Conservation (phyloP, 179 eudicot genomes). For the Gypsophila paniculata region DNA sequence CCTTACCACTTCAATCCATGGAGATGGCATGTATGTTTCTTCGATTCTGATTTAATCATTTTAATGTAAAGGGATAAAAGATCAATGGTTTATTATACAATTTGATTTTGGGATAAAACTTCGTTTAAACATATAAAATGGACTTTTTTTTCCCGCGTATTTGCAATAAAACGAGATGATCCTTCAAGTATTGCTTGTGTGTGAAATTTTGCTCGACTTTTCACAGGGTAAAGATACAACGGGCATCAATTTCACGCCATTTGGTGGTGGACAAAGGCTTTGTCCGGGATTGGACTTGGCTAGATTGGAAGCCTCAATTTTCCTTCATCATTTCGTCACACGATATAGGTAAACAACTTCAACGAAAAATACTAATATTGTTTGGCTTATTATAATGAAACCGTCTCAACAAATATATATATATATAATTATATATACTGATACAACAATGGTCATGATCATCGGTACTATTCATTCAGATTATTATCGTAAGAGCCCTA, state of each 20-base stretch:
- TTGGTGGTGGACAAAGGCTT: constrained; percentile 92
- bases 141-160: no score
- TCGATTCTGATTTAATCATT: no score
- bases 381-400: no score
- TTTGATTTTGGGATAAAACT: no score
- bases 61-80: no score
- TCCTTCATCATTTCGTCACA: constrained; percentile 82
- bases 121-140: no score
- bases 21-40: constrained; percentile 82
- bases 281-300: constrained; percentile 96
- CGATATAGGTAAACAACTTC: constrained; percentile 50
- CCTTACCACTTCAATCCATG: constrained; percentile 79
- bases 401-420: no score
- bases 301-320: constrained; percentile 82
- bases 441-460: no score
- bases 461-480: no score
- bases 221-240: constrained; percentile 51
- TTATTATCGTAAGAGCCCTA: background rate
- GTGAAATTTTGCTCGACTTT: background rate
- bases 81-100: no score
- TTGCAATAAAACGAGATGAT: background rate
- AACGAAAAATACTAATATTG: no score
- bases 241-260: constrained; percentile 67
- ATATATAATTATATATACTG: no score
- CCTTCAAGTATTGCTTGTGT: background rate